Base-by-base conservation (phyloP, 2,329 filamentous ascomycete genomes). In the Ophiostoma perfectum region DNA sequence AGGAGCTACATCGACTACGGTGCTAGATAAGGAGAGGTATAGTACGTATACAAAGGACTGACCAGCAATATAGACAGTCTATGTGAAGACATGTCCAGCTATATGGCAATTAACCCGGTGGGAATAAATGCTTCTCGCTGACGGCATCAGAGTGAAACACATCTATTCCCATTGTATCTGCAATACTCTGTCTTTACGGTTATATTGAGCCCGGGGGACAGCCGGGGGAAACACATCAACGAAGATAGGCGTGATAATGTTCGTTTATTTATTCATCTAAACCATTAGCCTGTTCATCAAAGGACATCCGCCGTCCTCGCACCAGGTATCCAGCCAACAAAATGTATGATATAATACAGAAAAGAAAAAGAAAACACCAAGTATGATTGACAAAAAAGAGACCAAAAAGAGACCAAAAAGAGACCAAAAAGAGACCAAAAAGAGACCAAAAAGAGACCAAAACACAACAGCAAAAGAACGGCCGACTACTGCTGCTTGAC, bases 241-340 rank as follows among this genome's bases (percentile, higher is more conserved):
- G n/a, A 11, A 36, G 6, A 55, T 36, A 55, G 49, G 49, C 49
- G 27, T n/a, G 27, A 14, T 55, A 55, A 55, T 36, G 49, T 55
- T 27, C 14, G 18, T 27, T 7, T 55, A 55, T 55, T 36, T 27
- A 27, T 55, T 5, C n/a, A 36, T 55, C 27, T 18, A 55, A 55
- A 55, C 49, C 49, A 55, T 36, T 55, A 55, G 49, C 49, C 49
- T 55, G 49, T 55, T 55, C 49, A 55, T 55, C 7, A 55, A 27
- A 18, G 14, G 49, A 55, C 49, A 55, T 55, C 7, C 2, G 27
- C 18, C 49, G 9, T 36, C 49, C 49, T 27, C 18, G 18, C 49
- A 4, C 27, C 49, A 55, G 7, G n/a, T 36, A 55, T 27, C 49
- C 49, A 55, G 18, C n/a, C 49, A 55, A 55, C n/a, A 7, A 27